Percentiles rank a stretch among this genome's conserved stretches.
These are phyloP conservation scores for Nicotiana rustica DNA, from an alignment of 305 asterid species.

Conservation along the genomic window DNA sequence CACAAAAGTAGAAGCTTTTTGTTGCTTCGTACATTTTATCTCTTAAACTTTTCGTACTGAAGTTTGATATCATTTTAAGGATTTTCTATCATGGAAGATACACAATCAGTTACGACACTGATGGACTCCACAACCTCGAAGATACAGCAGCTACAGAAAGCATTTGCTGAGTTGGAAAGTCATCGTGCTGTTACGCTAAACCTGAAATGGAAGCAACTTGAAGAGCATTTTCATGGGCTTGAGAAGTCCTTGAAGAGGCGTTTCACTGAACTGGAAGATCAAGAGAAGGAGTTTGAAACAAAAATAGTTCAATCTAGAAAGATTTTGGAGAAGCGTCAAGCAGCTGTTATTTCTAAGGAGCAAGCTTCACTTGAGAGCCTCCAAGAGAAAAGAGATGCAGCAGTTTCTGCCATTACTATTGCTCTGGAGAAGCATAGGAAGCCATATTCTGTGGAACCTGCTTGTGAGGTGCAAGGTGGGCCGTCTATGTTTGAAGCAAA, in stretches of 20 bases:
- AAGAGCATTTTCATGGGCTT: constrained; percentile 95
- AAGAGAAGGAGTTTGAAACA: constrained; percentile 82
- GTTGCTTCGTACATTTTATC: constrained; percentile 15
- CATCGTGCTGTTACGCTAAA: constrained; percentile 87
- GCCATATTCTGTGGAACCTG: constrained; percentile 50
- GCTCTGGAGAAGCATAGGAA: constrained; percentile 62
- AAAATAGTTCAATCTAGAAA: constrained; percentile 75
- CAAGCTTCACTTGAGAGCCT: constrained; percentile 82
- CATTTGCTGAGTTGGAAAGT: constrained; percentile 97
- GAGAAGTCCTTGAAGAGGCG: constrained; percentile 95
- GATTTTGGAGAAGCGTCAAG: constrained; percentile 78
- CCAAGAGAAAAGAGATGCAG: constrained; percentile 97
- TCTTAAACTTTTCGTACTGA: constrained; percentile 1
- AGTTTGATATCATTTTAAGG: constrained; percentile 41
- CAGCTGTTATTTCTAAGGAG: constrained; percentile 82
- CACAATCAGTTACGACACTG: constrained; percentile 60
- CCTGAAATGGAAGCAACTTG: constrained; percentile 96
- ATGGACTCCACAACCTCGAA: constrained; percentile 93
- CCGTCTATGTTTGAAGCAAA: constrained; percentile 48
- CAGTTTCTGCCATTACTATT: constrained; percentile 80
- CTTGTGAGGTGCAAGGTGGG: constrained; percentile 54
- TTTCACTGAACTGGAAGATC: constrained; percentile 91
- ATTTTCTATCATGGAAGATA: constrained; percentile 70
- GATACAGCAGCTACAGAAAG: constrained; percentile 91
- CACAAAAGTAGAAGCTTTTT: neutral